phyloP scores from a whole-genome alignment of 306 rosid genomes.

The Citrullus colocynthis region DNA sequence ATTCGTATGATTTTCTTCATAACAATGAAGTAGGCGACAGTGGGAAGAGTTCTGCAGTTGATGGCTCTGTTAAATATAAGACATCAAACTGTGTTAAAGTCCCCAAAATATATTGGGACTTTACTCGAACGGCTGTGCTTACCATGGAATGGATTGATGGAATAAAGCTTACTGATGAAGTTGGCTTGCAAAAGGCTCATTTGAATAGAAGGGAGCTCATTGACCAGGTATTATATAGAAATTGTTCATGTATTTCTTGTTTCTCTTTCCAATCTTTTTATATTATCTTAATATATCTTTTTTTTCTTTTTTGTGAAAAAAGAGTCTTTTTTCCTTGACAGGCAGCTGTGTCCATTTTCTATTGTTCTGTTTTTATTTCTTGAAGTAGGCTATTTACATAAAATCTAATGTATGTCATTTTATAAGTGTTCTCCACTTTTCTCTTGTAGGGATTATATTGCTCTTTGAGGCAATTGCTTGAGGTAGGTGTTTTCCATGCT shows the following conservation, averaged over 20 bases:
- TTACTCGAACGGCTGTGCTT: conserved; percentile 58
- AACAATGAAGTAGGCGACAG: conserved; percentile 20
- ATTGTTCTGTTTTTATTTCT: background rate
- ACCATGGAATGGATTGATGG: conserved; percentile 99
- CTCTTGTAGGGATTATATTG: conserved; percentile 65
- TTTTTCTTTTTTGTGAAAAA: background rate
- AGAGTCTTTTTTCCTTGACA: background rate
- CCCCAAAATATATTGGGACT: conserved; percentile 88
- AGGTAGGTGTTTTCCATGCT: conserved; percentile 89
- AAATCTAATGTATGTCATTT: background rate
- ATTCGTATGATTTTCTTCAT: background rate
- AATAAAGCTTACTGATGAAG: conserved; percentile 86
- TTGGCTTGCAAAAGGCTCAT: conserved; percentile 42
- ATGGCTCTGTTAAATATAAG: conserved; percentile 13
- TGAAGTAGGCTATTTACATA: background rate
- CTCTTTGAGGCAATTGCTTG: conserved; percentile 93
- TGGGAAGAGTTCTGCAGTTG: conserved; percentile 24
- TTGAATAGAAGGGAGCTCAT: conserved; percentile 71
- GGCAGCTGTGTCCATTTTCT: background rate
- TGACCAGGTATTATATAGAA: conserved; percentile 52
- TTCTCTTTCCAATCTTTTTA: background rate
- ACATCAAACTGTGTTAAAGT: conserved; percentile 41
- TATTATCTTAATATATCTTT: background rate
- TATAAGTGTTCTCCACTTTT: background rate
- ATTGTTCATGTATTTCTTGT: conserved; percentile 1